phyloP scores from a whole-genome alignment of 2,329 filamentous ascomycete genomes.

The Shiraia sp. region DNA sequence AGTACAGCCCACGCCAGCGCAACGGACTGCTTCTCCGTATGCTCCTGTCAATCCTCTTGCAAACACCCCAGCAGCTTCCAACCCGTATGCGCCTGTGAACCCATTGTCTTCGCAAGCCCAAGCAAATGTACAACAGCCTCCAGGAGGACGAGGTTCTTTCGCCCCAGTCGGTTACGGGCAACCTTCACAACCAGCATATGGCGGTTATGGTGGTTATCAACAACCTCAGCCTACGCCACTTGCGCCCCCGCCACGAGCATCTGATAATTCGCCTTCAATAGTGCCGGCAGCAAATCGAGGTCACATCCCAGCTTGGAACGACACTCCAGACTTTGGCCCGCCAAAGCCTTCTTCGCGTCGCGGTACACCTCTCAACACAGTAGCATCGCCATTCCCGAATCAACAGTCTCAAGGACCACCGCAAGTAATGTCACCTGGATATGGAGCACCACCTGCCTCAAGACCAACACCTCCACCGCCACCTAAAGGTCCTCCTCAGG shows the following conservation, averaged over 20 bases:
- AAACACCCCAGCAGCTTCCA: conserved; percentile 13
- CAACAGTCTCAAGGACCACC: conserved; percentile 59
- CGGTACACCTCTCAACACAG: conserved; percentile 71
- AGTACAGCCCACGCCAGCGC: conserved; percentile 20
- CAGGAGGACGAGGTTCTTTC: conserved; percentile 47
- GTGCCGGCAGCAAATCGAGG: conserved; percentile 69
- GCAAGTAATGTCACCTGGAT: conserved; percentile 54
- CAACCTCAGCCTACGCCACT: conserved; percentile 50
- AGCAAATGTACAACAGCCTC: conserved; percentile 5
- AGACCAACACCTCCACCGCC: conserved; percentile 75
- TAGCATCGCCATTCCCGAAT: conserved; percentile 76
- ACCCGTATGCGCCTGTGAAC: not conserved
- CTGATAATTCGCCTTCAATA: conserved; percentile 66
- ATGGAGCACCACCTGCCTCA: conserved; percentile 54
- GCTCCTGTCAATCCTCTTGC: conserved; percentile 34
- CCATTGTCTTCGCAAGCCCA: conserved; percentile 4
- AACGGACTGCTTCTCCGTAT: conserved; percentile 28
- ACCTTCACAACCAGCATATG: conserved; percentile 48
- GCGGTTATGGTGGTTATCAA: conserved; percentile 52
- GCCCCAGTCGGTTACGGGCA: conserved; percentile 56
- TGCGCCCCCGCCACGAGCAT: conserved; percentile 67
- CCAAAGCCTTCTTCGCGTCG: conserved; percentile 73
- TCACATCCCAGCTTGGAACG: conserved; percentile 87
- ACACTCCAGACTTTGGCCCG: conserved; percentile 76
- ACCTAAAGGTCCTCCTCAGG: conserved; percentile 68